phyloP scores from a whole-genome alignment of 345 rosid species.

The Crucihimalaya himalaica region DNA sequence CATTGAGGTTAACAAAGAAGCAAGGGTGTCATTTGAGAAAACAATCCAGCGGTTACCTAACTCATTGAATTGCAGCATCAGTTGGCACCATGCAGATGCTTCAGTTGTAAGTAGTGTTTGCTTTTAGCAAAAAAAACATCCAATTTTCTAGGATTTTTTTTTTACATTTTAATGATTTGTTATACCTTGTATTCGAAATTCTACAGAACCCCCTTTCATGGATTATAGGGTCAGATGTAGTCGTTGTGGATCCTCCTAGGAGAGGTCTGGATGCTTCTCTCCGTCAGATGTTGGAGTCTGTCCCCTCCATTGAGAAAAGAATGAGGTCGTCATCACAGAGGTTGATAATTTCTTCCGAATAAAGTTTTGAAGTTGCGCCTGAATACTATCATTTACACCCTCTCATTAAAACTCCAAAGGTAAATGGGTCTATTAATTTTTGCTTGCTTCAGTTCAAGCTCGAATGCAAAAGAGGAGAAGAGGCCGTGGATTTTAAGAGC shows the following conservation, averaged over 20 bases:
- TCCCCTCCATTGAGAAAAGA: slow-evolving; percentile 52
- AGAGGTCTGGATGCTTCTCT: slow-evolving; percentile 84
- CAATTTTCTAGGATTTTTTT: background rate
- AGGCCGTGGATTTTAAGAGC: slow-evolving; percentile 96
- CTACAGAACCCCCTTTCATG: slow-evolving; percentile 86
- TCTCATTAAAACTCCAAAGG: slow-evolving; percentile 2
- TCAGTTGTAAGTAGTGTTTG: slow-evolving; percentile 58
- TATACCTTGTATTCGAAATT: slow-evolving; percentile 17
- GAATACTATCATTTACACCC: background rate
- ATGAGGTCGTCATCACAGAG: slow-evolving; percentile 49
- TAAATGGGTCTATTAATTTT: slow-evolving; percentile 11
- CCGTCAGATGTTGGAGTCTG: slow-evolving; percentile 59
- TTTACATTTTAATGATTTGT: background rate
- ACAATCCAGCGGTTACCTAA: slow-evolving; percentile 76
- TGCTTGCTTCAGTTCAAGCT: slow-evolving; percentile 44
- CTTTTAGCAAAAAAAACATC: background rate
- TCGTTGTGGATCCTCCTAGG: slow-evolving; percentile 93
- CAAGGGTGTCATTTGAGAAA: slow-evolving; percentile 86
- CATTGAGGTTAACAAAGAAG: slow-evolving; percentile 89
- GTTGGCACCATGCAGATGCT: slow-evolving; percentile 92
- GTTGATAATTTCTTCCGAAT: slow-evolving; percentile 41
- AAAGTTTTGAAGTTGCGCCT: background rate
- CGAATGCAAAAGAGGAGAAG: slow-evolving; percentile 73
- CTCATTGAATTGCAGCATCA: slow-evolving; percentile 65
- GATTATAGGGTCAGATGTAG: slow-evolving; percentile 87